Evolutionary conservation across 2,329 filamentous ascomycete genomes (phyloP), one percentile per base, ranked within the genome.

Genomic region (Fusarium sterilihyphosum): DNA sequence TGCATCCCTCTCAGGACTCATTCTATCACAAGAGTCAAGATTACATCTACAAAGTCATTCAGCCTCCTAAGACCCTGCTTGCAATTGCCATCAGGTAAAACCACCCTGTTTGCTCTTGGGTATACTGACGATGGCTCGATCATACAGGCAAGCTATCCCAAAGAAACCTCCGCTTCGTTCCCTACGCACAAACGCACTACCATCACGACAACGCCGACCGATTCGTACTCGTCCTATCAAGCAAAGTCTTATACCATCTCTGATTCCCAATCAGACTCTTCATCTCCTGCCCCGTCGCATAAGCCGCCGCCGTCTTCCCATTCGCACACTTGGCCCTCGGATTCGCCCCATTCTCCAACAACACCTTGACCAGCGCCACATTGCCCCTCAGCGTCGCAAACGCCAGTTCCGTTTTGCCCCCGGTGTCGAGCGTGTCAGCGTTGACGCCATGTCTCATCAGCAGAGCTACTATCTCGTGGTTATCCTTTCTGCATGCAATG

Each of bases 291-390:
- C 44, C 53, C 8, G 29, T 37, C 3, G 53, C 63, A 49, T 61
- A 68, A 4, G 46, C 40, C 18, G 29, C 63, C 16, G 63, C 24
- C 8, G 46, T 67, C 18, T 67, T 68, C 2, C 65, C 63, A 53
- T 68, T 68, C 0, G 63, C 22, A 22, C 65, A 68, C 26, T 53
- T 68, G 2, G 65, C 24, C 3, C 33, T 68, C 10, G 63, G 63
- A n/a, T 54, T 29, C 7, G 63, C 63, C 0, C 63, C 65, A 33
- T 67, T 37, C 12, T 54, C 53, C 13, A 68, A 18, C 12, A 68
- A 5, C 3, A 67, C 17, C 22, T 37, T 67, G 2, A 43, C 53
- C 24, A 67, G 3, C 1, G 17, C 8, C 2, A 18, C 18, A 20
- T 68, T 53, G 1, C 65, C 53, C 0, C 14, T 13, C 1, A 53